Percentiles rank a stretch among this genome's conserved stretches.
These are phyloP conservation scores for Ambrosia artemisiifolia DNA, from an alignment of 129 eudicot species.

Conservation along the genomic window DNA sequence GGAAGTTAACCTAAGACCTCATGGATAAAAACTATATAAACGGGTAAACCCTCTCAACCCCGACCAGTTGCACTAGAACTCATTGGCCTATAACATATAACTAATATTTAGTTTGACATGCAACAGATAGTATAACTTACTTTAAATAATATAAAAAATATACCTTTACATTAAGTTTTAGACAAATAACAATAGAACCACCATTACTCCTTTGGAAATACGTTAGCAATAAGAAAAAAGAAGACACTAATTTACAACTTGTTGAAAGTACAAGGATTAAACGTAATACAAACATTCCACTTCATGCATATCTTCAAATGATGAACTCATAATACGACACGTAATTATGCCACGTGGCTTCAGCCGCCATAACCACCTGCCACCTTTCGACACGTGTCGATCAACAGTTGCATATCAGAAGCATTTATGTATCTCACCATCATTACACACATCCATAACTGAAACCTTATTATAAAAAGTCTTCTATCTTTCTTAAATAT, in stretches of 20 bases:
- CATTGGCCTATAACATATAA: too few species aligned
- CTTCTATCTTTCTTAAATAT: neutral
- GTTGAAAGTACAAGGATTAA: neutral
- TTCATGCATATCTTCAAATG: neutral
- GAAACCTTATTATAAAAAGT: neutral
- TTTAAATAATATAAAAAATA: neutral
- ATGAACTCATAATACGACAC: constrained; percentile 24
- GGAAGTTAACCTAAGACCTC: too few species aligned
- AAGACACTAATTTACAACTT: neutral
- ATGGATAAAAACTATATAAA: too few species aligned
- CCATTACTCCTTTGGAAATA: too few species aligned
- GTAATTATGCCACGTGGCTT: constrained; percentile 30
- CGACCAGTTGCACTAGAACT: too few species aligned
- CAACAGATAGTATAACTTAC: too few species aligned
- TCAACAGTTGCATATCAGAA: constrained; percentile 7
- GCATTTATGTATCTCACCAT: constrained; percentile 14
- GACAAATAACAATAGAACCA: too few species aligned
- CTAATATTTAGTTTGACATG: too few species aligned
- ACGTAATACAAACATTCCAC: neutral
- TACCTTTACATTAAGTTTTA: too few species aligned
- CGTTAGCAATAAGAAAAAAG: neutral
- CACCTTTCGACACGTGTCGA: constrained; percentile 25
- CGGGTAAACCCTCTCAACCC: too few species aligned
- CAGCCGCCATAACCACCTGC: constrained; percentile 13
- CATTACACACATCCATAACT: neutral